Percentiles rank a stretch among this genome's conserved stretches.
These are phyloP conservation scores for Neonectria coccinea DNA, from an alignment of 2,329 filamentous ascomycete species.

Conservation along the genomic window DNA sequence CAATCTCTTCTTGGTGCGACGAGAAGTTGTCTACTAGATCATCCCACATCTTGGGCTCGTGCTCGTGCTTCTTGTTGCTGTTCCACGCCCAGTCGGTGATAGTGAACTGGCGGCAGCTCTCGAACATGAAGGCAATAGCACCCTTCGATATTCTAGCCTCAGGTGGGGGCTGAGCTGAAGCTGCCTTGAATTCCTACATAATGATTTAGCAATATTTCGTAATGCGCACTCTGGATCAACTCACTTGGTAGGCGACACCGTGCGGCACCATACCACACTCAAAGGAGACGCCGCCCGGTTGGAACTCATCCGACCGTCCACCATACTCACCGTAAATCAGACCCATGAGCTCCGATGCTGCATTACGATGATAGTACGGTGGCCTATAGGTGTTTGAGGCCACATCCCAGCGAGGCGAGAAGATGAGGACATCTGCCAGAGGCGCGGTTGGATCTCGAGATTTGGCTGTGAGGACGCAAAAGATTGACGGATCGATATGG, in stretches of 20 bases:
- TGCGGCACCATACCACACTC: constrained; percentile 38
- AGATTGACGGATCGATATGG: constrained; percentile 75
- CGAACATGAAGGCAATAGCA: constrained; percentile 43
- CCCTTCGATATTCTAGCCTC: constrained; percentile 42
- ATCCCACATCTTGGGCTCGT: constrained; percentile 45
- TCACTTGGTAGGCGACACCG: constrained; percentile 36
- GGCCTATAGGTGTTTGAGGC: constrained; percentile 71
- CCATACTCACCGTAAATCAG: constrained; percentile 56
- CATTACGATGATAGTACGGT: constrained; percentile 74
- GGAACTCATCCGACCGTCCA: constrained; percentile 38
- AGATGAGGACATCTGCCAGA: constrained; percentile 74
- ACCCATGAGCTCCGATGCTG: constrained; percentile 68
- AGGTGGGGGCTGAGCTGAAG: constrained; percentile 33
- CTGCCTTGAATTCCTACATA: constrained; percentile 37
- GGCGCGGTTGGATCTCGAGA: constrained; percentile 65
- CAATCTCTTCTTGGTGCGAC: constrained; percentile 36
- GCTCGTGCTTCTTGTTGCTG: constrained; percentile 43
- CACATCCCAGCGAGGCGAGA: constrained; percentile 74
- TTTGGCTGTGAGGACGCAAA: constrained; percentile 72
- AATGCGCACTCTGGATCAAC: neutral
- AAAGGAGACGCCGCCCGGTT: constrained; percentile 35
- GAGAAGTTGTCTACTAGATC: constrained; percentile 42
- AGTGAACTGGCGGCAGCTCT: constrained; percentile 41
- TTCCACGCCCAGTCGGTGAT: constrained; percentile 44
- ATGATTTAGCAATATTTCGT: neutral